phyloP scores from a whole-genome alignment of 2,329 filamentous ascomycete species.

The Penicillium sp. region DNA sequence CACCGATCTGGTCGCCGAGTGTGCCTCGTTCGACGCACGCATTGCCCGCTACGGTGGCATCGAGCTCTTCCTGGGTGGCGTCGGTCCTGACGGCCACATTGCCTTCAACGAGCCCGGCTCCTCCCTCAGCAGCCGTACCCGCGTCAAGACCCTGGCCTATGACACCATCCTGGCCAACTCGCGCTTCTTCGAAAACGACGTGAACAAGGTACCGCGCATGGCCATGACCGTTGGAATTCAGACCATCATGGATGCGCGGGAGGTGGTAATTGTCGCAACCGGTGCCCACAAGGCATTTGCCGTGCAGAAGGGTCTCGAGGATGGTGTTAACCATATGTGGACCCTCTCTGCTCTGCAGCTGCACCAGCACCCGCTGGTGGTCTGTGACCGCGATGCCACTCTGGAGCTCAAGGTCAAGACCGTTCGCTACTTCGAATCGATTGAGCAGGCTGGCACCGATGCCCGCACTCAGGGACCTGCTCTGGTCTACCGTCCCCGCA shows the following conservation, averaged over 20 bases:
- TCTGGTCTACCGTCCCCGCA: constrained; percentile 40
- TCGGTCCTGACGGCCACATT: constrained; percentile 83
- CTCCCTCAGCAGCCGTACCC: constrained; percentile 71
- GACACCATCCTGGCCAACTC: constrained; percentile 85
- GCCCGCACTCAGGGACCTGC: constrained; percentile 44
- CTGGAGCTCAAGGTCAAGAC: constrained; percentile 72
- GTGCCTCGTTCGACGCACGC: constrained; percentile 73
- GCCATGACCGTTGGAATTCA: constrained; percentile 81
- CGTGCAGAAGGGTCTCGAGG: constrained; percentile 76
- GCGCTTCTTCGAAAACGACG: constrained; percentile 75
- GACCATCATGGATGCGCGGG: constrained; percentile 75
- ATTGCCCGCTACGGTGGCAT: constrained; percentile 75
- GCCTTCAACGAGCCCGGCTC: constrained; percentile 89
- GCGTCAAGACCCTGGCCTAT: constrained; percentile 83
- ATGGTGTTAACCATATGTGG: constrained; percentile 87
- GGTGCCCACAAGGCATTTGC: constrained; percentile 79
- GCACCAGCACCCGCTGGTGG: constrained; percentile 77
- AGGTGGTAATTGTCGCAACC: constrained; percentile 79
- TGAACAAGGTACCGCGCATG: constrained; percentile 73
- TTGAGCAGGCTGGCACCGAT: constrained; percentile 61
- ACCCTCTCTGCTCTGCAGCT: constrained; percentile 77
- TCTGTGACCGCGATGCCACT: constrained; percentile 78
- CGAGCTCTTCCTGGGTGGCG: constrained; percentile 80
- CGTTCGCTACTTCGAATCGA: constrained; percentile 70
- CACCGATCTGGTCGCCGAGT: constrained; percentile 70